Base-by-base conservation (phyloP, 306 rosid species). In the Citrullus colocynthis region DNA sequence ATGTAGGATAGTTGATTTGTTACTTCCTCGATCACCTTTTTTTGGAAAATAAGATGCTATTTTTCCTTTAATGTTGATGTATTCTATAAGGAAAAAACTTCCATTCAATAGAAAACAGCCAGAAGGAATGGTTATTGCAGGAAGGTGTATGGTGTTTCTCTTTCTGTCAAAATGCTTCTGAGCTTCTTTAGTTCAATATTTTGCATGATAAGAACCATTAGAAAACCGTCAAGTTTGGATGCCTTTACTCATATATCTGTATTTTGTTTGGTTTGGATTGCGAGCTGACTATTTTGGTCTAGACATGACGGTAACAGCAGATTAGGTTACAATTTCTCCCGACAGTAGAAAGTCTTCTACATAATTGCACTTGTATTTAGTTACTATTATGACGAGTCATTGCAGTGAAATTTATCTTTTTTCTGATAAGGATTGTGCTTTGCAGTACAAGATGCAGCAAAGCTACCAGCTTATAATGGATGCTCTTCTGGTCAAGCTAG, bases 371-470 rank as follows among this genome's bases (percentile, higher is more conserved):
- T 15, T 72, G 24, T 8, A 48, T 72, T 20, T 7, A 14, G 59
- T 70, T 45, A 49, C 76, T 28, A 49, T 72, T 48, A 49, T 28
- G 59, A 48, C 17, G 76, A 71, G 76, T 71, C 42, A 45, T 30
- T 14, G 57, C 37, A 45, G 41, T 45, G 21, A 48, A 71, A 54
- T 37, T 67, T 59, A 73, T 48, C 58, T 52, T 77, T 77, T 42
- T 39, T 32, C 80, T 45, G 54, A 60, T 7, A 32, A 24, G 80
- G 69, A 62, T 63, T 77, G 86, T 81, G 57, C 71, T 64, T 83
- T 81, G 58, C 89, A 86, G 90, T 76, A 60, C 80, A 82, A 63
- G 78, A 75, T 28, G 34, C 37, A 45, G 51, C 66, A 78, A 78
- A 69, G 61, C 60, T 78, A 52, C 73, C 74, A 48, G 65, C 58